phyloP scores from a whole-genome alignment of 2,329 filamentous ascomycete genomes.

The Pseudogymnoascus sp. region DNA sequence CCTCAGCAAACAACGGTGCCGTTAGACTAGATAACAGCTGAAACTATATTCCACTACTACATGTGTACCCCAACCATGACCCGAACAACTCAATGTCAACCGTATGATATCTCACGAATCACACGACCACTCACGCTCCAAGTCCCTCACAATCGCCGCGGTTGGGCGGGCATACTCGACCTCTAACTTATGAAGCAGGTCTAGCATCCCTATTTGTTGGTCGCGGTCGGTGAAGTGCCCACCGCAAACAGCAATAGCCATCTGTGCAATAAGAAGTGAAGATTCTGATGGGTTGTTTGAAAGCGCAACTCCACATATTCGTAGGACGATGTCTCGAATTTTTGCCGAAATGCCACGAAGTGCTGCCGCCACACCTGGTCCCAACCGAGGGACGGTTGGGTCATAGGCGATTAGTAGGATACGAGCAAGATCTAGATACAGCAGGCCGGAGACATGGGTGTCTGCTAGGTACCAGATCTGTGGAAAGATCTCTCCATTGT shows the following conservation, averaged over 20 bases:
- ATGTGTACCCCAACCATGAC: neutral
- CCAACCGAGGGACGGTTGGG: neutral
- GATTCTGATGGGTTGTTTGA: neutral
- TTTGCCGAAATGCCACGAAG: constrained; percentile 1
- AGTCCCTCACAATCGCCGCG: neutral
- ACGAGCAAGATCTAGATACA: neutral
- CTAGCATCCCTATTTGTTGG: neutral
- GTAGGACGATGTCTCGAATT: neutral
- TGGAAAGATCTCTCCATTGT: neutral
- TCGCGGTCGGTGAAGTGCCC: neutral
- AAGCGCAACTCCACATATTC: neutral
- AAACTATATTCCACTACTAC: neutral
- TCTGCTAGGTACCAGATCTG: neutral
- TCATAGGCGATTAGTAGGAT: neutral
- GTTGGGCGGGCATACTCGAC: neutral
- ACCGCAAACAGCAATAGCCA: neutral
- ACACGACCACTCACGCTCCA: neutral
- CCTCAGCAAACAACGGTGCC: neutral
- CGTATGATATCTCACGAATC: neutral
- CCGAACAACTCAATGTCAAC: neutral
- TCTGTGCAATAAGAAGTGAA: neutral
- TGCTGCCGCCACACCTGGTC: neutral
- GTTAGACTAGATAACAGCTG: neutral
- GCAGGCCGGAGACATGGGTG: neutral
- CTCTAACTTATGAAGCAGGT: neutral